phyloP scores from a whole-genome alignment of 176 grass and related monocot species.

The Eleusine indica region DNA sequence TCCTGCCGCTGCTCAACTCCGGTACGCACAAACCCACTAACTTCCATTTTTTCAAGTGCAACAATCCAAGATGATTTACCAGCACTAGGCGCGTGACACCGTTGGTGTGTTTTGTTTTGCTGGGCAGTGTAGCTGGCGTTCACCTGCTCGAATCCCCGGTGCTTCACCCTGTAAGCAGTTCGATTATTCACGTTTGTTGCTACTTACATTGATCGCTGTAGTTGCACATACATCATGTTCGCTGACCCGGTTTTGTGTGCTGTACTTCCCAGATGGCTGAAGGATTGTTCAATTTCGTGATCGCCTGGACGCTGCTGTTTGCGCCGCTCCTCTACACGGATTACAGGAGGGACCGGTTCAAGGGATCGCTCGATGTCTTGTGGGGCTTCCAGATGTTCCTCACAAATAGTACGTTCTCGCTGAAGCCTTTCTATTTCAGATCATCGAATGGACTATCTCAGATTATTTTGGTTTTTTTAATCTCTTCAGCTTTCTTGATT shows the following conservation, averaged over 20 bases:
- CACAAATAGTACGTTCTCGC: constrained; percentile 84
- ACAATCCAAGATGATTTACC: neutral
- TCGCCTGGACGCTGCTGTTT: constrained; percentile 87
- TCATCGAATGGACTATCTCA: neutral
- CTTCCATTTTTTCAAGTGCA: neutral
- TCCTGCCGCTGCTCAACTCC: constrained; percentile 71
- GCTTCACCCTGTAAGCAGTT: constrained; percentile 77
- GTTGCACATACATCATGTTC: neutral
- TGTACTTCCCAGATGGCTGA: constrained; percentile 56
- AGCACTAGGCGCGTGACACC: constrained; percentile 23
- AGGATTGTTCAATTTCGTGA: constrained; percentile 92
- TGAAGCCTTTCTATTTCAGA: neutral
- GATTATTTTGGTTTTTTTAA: neutral
- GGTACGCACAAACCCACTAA: constrained; percentile 44
- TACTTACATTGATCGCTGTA: too few species aligned
- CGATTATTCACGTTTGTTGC: neutral
- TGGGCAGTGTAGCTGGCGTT: constrained; percentile 76
- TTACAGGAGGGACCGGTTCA: constrained; percentile 65
- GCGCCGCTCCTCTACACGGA: constrained; percentile 82
- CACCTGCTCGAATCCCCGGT: constrained; percentile 73
- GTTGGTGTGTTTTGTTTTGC: constrained; percentile 42
- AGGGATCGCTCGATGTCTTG: constrained; percentile 78
- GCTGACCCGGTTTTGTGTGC: neutral
- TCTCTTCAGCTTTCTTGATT: constrained; percentile 80
- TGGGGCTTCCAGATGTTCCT: constrained; percentile 98